A percentile compares a stretch with the other conserved stretches of the same genome.
Evolutionary conservation across 345 rosid species (phyloP).

Genomic region (Euphorbia lathyris): DNA sequence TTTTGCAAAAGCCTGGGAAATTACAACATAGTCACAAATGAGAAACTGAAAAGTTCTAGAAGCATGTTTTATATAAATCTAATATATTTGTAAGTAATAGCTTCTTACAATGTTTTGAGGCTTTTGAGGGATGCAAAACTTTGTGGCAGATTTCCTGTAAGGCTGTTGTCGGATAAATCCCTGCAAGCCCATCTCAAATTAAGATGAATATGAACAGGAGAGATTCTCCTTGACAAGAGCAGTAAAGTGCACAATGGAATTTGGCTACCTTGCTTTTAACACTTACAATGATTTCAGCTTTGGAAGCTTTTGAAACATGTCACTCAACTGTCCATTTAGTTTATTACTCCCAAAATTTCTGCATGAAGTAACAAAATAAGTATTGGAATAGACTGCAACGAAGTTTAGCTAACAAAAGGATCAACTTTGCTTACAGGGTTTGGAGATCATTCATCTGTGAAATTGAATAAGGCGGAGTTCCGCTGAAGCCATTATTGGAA

Average conservation of each 20-base stretch:
- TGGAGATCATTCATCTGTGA: conserved; percentile 69
- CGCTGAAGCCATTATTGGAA: conserved; percentile 69
- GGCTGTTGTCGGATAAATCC: conserved; percentile 72
- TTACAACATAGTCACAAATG: conserved; percentile 10
- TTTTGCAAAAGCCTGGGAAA: conserved; percentile 62
- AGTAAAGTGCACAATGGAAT: not conserved
- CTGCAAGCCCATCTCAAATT: conserved; percentile 38
- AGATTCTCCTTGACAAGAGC: not conserved
- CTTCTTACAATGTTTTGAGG: conserved; percentile 58
- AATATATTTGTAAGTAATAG: not conserved
- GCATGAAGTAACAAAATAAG: conserved; percentile 23
- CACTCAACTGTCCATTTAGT: conserved; percentile 74
- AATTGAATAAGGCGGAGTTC: conserved; percentile 78
- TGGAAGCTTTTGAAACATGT: conserved; percentile 72
- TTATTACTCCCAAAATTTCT: conserved; percentile 69
- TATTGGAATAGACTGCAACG: not conserved
- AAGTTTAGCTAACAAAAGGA: conserved; percentile 5
- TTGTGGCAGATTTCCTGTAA: conserved; percentile 69
- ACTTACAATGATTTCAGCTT: conserved; percentile 73
- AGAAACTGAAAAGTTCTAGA: not conserved
- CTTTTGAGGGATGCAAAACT: conserved; percentile 59
- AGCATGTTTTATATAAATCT: not conserved
- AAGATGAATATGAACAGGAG: not conserved
- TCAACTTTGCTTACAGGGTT: conserved; percentile 51
- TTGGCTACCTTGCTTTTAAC: not conserved